Base-by-base conservation (phyloP, 2,329 filamentous ascomycete genomes). In the Aspergillus nomiae region DNA sequence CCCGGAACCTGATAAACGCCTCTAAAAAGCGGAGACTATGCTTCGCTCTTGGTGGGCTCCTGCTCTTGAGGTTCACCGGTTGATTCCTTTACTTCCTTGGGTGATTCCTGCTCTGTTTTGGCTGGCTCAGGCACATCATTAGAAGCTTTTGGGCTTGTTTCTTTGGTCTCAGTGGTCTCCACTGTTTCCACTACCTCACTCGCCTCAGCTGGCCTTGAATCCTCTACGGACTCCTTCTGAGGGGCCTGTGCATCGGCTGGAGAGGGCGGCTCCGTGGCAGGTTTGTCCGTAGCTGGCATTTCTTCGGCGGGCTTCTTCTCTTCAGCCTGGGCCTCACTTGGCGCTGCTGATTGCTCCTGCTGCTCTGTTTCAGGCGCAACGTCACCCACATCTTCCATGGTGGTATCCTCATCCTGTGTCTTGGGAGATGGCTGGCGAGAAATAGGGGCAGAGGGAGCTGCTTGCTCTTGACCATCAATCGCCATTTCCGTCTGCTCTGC, bases 381-480 rank as follows among this genome's bases (percentile, higher is more conserved):
- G 8, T 67, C 67, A 24, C 55, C 67, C 26, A 65, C 77, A 60
- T 80, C 78, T 66, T 79, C 77, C 78, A 80, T 80, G 14, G 71
- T 63, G 12, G 70, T 76, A 63, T 79, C 77, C 62, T 76, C 74
- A 60, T 77, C 76, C n/a, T 71, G 69, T 5, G 65, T 61, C 36
- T 69, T 65, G 59, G 73, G 72, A 9, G 74, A 76, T 30, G 69
- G 70, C 30, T 70, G 69, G 21, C 69, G 74, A 41, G 77, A 74
- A 16, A 71, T 71, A 28, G 74, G 69, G 21, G 71, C 69, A 51
- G 76, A 73, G 6, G 61, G 56, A 26, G 61, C 69, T 26, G 67
- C 67, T 21, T 71, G 70, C n/a, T 74, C 73, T 59, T 74, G 71
- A 26, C 67, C 69, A 57, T 76, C 76, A 5, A 72, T 57, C 12